Conservation (phyloP, 345 rosid species). For the Pugionium dolabratum region DNA sequence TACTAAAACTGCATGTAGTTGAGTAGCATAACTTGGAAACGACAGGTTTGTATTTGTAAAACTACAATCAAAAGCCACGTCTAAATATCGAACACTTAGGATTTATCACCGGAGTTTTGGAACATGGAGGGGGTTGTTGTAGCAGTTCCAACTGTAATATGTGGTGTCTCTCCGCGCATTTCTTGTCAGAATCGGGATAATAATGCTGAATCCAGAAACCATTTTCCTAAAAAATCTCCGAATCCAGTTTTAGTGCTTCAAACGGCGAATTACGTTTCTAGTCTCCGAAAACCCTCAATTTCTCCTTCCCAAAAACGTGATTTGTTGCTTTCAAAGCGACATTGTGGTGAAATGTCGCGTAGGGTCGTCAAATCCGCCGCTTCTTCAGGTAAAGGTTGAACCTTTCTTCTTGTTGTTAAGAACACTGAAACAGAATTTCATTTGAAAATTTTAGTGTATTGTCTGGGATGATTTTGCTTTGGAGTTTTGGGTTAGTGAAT, state of each 20-base stretch:
- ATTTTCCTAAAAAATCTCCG: constrained; percentile 25
- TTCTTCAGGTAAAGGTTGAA: constrained; percentile 49
- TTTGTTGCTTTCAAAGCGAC: constrained; percentile 20
- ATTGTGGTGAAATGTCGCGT: constrained; percentile 18
- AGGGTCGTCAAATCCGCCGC: constrained; percentile 43
- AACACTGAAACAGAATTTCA: neutral
- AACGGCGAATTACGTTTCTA: constrained; percentile 3
- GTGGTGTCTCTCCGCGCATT: constrained; percentile 33
- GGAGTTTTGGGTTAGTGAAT: neutral
- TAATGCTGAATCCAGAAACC: constrained; percentile 28
- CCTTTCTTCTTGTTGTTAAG: constrained; percentile 5
- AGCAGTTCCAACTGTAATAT: constrained; percentile 39
- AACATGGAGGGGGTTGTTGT: constrained; percentile 36
- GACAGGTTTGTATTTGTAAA: too few species aligned
- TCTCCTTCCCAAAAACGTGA: neutral
- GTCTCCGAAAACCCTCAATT: constrained; percentile 34
- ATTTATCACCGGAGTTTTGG: constrained; percentile 30
- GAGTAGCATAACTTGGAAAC: too few species aligned
- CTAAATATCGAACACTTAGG: constrained; percentile 8
- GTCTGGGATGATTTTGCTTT: neutral
- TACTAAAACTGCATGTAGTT: too few species aligned
- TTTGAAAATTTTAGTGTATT: neutral
- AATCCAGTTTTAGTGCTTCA: constrained; percentile 23
- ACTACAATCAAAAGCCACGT: neutral
- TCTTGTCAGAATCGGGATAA: constrained; percentile 18